These are phyloP conservation scores for Hericium rajendrae DNA, from an alignment of 768 basidiomycete genomes.

Conservation along the genomic window DNA sequence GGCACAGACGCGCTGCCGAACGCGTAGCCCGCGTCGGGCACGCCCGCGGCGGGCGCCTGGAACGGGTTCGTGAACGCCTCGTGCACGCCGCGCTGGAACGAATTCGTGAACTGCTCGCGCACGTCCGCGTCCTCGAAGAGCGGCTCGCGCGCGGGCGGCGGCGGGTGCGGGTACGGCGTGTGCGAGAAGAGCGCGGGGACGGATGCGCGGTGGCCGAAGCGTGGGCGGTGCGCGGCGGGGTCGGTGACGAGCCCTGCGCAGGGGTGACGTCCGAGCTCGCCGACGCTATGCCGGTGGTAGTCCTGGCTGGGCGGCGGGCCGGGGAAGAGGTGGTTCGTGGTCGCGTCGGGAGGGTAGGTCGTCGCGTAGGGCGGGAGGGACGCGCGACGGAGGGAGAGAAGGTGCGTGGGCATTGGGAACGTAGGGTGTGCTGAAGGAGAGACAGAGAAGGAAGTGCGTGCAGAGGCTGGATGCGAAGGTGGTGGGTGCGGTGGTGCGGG, in stretches of 20 bases:
- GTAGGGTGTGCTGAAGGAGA: not conserved
- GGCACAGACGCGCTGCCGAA: conserved; percentile 6
- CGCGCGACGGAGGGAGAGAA: not conserved
- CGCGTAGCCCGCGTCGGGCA: conserved; percentile 11
- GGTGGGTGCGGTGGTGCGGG: not conserved
- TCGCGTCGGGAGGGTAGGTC: not conserved
- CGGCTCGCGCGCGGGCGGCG: conserved; percentile 1
- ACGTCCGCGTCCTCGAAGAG: not conserved
- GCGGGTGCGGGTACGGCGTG: not conserved
- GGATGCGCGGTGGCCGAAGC: conserved; percentile 11
- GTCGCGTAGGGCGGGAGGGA: not conserved
- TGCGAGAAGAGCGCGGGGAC: conserved; percentile 8
- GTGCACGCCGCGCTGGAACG: conserved; percentile 1
- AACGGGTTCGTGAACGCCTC: conserved; percentile 12
- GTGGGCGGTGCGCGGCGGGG: conserved; percentile 8
- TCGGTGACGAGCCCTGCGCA: not conserved
- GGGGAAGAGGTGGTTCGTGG: not conserved
- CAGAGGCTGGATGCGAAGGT: not conserved
- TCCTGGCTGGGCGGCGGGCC: not conserved
- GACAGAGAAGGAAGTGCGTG: not conserved
- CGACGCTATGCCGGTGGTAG: not conserved
- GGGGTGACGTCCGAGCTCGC: not conserved
- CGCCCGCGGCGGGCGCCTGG: not conserved
- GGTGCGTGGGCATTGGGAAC: not conserved
- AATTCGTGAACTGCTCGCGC: conserved; percentile 7